Evolutionary conservation across 306 rosid species (phyloP).

Genomic region (Fragaria ananassa): DNA sequence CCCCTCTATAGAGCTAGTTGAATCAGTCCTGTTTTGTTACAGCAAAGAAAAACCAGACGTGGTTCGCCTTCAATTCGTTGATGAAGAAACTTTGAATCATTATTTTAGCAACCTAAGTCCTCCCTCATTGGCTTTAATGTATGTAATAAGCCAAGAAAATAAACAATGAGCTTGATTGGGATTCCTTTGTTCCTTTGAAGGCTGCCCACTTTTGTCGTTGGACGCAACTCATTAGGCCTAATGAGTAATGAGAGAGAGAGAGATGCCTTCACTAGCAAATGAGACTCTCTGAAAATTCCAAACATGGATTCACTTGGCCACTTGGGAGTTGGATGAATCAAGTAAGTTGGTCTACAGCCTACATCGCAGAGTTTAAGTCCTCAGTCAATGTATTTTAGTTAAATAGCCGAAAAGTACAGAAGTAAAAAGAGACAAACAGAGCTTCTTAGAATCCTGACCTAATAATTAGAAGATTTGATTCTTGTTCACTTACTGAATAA

Average conservation of each 20-base stretch:
- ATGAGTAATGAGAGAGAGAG: too few species aligned
- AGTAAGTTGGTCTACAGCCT: conserved; percentile 1
- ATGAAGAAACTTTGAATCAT: conserved; percentile 23
- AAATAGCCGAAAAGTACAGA: conserved; percentile 5
- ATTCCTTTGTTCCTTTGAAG: conserved; percentile 46
- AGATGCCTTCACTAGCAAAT: conserved; percentile 40
- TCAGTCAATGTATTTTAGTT: background rate
- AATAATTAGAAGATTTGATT: background rate
- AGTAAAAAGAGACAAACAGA: conserved; percentile 9
- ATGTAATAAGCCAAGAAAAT: conserved; percentile 17
- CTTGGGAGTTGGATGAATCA: conserved; percentile 3
- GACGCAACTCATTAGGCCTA: conserved; percentile 36
- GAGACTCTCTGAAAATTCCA: conserved; percentile 31
- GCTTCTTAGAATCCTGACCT: conserved; percentile 1
- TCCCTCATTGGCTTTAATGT: conserved; percentile 33
- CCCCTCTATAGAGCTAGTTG: conserved; percentile 32
- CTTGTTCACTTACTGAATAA: background rate
- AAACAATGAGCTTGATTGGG: conserved; percentile 36
- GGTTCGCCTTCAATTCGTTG: conserved; percentile 38
- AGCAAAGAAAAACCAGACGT: conserved; percentile 35
- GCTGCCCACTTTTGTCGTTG: conserved; percentile 84
- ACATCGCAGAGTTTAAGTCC: background rate
- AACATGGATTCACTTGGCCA: conserved; percentile 35
- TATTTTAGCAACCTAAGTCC: conserved; percentile 30
- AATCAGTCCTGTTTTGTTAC: conserved; percentile 26